Evolutionary conservation across 805 yeast genomes (phyloP).

Genomic region (Monosporozyma servazzii): DNA sequence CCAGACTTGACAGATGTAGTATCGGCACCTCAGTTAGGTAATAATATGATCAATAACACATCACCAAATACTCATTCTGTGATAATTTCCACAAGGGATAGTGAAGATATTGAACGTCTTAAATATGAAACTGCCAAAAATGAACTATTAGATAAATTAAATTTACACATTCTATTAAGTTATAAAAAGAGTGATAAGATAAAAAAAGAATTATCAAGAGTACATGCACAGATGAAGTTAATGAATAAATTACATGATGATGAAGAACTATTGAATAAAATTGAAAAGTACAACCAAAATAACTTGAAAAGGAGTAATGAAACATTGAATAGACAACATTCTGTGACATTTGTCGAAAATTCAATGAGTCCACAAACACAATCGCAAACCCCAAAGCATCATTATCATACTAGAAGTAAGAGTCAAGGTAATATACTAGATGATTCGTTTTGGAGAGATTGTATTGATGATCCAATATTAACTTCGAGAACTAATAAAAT

Average conservation of each 20-base stretch:
- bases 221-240: slow-evolving; percentile 48
- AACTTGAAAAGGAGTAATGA: slow-evolving; percentile 14
- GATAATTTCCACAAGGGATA: slow-evolving; percentile 9
- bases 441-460: slow-evolving; percentile 3
- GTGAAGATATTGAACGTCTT: slow-evolving; percentile 25
- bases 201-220: slow-evolving; percentile 46
- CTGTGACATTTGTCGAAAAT: not conserved
- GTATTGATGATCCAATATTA: slow-evolving; percentile 4
- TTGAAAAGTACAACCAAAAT: slow-evolving; percentile 14
- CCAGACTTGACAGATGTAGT: not conserved
- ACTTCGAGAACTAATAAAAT: not conserved
- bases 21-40: not conserved
- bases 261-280: slow-evolving; percentile 17
- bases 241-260: slow-evolving; percentile 37
- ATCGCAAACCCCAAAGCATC: slow-evolving; percentile 10
- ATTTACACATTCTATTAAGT: slow-evolving; percentile 50
- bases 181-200: slow-evolving; percentile 46
- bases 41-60: not conserved
- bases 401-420: slow-evolving; percentile 30
- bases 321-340: not conserved
- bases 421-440: slow-evolving; percentile 19
- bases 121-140: slow-evolving; percentile 26
- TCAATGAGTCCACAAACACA: not conserved
- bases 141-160: slow-evolving; percentile 39
- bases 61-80: not conserved